Conservation (phyloP, 2,329 filamentous ascomycete species). For the Fusarium mexicanum region DNA sequence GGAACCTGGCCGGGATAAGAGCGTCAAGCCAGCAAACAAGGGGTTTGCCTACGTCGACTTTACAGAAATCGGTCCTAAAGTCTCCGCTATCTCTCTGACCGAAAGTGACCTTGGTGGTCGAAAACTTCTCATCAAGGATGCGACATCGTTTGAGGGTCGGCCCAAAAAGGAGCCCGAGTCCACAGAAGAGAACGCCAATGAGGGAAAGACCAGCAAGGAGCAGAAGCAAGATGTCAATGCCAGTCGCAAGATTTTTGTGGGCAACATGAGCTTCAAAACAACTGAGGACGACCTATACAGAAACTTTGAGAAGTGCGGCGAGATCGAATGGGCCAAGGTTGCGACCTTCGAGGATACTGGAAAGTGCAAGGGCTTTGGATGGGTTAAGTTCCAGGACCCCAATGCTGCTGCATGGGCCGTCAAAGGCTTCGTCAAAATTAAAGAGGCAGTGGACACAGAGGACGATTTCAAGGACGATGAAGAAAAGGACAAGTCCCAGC, state of each 20-base stretch:
- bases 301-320: slow-evolving; percentile 87
- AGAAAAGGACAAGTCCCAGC: slow-evolving; percentile 50
- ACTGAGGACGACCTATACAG: slow-evolving; percentile 82
- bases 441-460: slow-evolving; percentile 70
- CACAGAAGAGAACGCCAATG: slow-evolving; percentile 39
- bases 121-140: slow-evolving; percentile 90
- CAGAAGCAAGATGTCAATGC: slow-evolving; percentile 62
- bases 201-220: slow-evolving; percentile 48
- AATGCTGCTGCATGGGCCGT: slow-evolving; percentile 76
- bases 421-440: slow-evolving; percentile 80
- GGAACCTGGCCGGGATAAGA: slow-evolving; percentile 52
- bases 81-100: slow-evolving; percentile 85
- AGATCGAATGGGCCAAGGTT: slow-evolving; percentile 83
- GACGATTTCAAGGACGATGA: slow-evolving; percentile 65
- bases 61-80: slow-evolving; percentile 71
- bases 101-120: slow-evolving; percentile 82
- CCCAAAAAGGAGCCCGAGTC: slow-evolving; percentile 70
- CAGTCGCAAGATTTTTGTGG: slow-evolving; percentile 88
- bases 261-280: slow-evolving; percentile 84
- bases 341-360: slow-evolving; percentile 96
- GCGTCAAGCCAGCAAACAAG: slow-evolving; percentile 69
- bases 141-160: slow-evolving; percentile 89
- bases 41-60: slow-evolving; percentile 99
- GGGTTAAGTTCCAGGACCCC: slow-evolving; percentile 88
- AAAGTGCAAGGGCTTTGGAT: slow-evolving; percentile 97